Percentiles rank a stretch among this genome's conserved stretches.
phyloP scores from a whole-genome alignment of 2,329 filamentous ascomycete genomes.

The Fusarium robinianum region DNA sequence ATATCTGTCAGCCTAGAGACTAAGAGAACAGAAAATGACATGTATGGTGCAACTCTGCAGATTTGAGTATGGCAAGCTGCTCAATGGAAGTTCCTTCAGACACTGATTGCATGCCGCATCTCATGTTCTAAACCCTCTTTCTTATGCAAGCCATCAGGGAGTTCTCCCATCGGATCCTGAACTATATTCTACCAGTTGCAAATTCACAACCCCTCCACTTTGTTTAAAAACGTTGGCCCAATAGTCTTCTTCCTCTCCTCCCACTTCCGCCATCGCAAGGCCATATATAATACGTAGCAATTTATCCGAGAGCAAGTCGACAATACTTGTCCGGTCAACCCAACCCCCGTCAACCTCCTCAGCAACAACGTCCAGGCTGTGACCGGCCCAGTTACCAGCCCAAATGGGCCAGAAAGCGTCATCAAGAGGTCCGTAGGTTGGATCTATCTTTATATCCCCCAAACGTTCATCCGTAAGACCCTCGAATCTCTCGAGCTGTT shows the following conservation, averaged over 20 bases:
- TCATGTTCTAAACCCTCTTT: too few relatives aligned
- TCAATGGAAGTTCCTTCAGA: too few relatives aligned
- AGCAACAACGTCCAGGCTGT: slow-evolving; percentile 10
- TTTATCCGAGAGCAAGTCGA: slow-evolving; percentile 1
- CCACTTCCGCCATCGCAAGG: not conserved
- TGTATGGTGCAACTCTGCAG: too few relatives aligned
- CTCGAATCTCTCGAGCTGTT: not conserved
- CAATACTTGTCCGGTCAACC: slow-evolving; percentile 3
- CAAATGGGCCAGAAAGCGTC: slow-evolving; percentile 5
- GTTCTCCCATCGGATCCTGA: too few relatives aligned
- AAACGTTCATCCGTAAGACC: not conserved
- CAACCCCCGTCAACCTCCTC: not conserved
- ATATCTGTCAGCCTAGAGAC: too few relatives aligned
- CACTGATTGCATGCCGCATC: too few relatives aligned
- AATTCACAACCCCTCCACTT: slow-evolving; percentile 1
- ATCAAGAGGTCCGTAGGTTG: not conserved
- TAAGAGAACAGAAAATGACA: too few relatives aligned
- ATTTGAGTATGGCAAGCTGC: too few relatives aligned
- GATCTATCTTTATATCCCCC: not conserved
- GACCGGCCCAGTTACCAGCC: slow-evolving; percentile 8
- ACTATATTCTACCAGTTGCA: too few relatives aligned
- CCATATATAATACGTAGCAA: slow-evolving; percentile 7
- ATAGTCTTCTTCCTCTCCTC: not conserved
- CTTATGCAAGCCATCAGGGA: too few relatives aligned
- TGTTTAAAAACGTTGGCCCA: not conserved